Base-by-base conservation (phyloP, 352 stramenopile species). In the Globisporangium cystogenes region DNA sequence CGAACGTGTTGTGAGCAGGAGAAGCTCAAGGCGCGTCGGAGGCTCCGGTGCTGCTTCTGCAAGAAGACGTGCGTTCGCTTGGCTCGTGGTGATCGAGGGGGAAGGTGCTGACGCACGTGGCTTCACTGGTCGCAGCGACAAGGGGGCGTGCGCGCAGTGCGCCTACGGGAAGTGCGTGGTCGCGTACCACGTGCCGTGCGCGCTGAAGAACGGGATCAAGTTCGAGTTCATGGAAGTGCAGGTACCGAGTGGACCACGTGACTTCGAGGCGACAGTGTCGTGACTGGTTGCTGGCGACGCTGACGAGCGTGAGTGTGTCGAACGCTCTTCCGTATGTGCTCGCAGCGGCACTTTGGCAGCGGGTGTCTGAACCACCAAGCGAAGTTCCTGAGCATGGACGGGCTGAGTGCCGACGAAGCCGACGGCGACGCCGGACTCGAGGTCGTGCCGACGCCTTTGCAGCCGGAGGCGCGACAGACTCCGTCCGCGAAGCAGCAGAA, bases 151-250 rank as follows among this genome's bases (percentile, higher is more conserved):
- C 60, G 82, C 75, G 23, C 80, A 90, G 40, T 93, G 82, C 44
- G 62, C 62, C 0, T 62, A 82, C 4, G 77, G 76, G 8, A 90
- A 88, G 46, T 93, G 82, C 45, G 70, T 64, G 3, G 76, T 80
- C n/a, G 69, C 80, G 23, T 93, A 90, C 51, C 82, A 93, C 43
- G 72, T 83, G 0, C 52, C 78, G 37, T 93, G 82, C 49, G 82
- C 77, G 16, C 41, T 91, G 7, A 62, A 72, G 11, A 64, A 86
- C 46, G 66, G 72, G 18, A 76, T 90, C 50, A 77, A 74, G 47
- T 71, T 93, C 37, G 65, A 70, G 29, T 86, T 79, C 51, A 78
- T 86, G 51, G 67, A 86, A 40, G 64, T 82, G 1, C 63, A 75
- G 64, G 74, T 86, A 29, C 16, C 10, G 1, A 37, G 16, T 10